Base-by-base conservation (phyloP, 2,329 filamentous ascomycete genomes). In the Paracorniculantispora psalliotae region DNA sequence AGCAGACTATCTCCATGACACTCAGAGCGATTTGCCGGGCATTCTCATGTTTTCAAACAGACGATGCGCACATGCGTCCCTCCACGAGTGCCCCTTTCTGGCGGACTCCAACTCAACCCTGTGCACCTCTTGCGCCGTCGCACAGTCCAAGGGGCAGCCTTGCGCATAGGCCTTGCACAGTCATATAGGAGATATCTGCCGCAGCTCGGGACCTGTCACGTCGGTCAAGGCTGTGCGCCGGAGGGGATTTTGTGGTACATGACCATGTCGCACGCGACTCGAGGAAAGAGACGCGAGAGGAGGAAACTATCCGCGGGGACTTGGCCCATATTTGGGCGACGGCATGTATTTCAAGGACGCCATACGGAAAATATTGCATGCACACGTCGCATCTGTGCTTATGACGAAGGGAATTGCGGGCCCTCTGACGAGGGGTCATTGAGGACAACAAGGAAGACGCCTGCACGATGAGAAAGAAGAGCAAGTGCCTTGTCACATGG, bases 41-140 rank as follows among this genome's bases (percentile, higher is more conserved):
- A 57, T 49, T 25, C 12, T 37, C 17, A 46, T 9, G 13, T 49
- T 64, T 13, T 66, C 68, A 8, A 70, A 70, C 64, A 69, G 68
- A 54, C 64, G 57, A 47, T 70, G 68, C 53, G 67, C 67, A 17
- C 68, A 70, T 47, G 56, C 62, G 12, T 39, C 59, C 19, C 67
- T 66, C 12, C 68, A 70, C 46, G 41, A 62, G 15, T 70, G 68
- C 53, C 66, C 66, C 4, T 67, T 63, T 44, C 61, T 70, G 15
- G 64, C 67, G 9, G 68, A 70, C 59, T 69, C 67, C 48, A 68
- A 67, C 39, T 61, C 61, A 12, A 60, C 51, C 5, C 61, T 70
- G 10, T 70, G 68, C 61, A 58, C 55, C 17, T 61, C 63, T 17
- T 70, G 68, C 56, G 60, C 67, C 17, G 30, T 59, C 33, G 66